Evolutionary conservation across 2,329 filamentous ascomycete species (phyloP).

Genomic region (Neonectria faginata): DNA sequence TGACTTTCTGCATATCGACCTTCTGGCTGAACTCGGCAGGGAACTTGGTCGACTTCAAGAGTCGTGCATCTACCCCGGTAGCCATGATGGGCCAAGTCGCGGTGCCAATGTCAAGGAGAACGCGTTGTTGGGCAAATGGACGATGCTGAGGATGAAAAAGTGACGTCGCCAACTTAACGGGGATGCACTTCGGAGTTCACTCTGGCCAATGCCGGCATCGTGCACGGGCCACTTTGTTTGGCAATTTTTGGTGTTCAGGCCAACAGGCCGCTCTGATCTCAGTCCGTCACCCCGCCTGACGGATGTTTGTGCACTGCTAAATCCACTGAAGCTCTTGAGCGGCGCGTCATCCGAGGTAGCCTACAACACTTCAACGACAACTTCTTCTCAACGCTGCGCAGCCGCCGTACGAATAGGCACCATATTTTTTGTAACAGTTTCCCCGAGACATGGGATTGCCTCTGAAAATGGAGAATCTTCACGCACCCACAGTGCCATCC

Average conservation of each 20-base stretch:
- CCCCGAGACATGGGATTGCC: slow-evolving; percentile 29
- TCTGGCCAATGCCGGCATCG: slow-evolving; percentile 13
- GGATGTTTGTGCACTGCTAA: background rate
- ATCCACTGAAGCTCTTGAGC: slow-evolving; percentile 18
- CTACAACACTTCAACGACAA: slow-evolving; percentile 16
- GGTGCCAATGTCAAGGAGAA: slow-evolving; percentile 33
- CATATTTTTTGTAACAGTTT: background rate
- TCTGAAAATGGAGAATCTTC: slow-evolving; percentile 64
- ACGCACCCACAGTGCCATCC: slow-evolving; percentile 73
- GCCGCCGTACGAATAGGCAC: background rate
- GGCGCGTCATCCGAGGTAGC: slow-evolving; percentile 37
- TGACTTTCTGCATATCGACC: slow-evolving; percentile 97
- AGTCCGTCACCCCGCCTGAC: background rate
- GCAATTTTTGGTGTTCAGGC: slow-evolving; percentile 2
- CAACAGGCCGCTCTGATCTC: background rate
- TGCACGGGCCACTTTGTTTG: slow-evolving; percentile 22
- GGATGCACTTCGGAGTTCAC: slow-evolving; percentile 10
- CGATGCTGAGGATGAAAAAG: slow-evolving; percentile 42
- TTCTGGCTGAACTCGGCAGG: slow-evolving; percentile 93
- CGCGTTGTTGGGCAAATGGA: slow-evolving; percentile 36
- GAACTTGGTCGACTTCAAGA: slow-evolving; percentile 92
- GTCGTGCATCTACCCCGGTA: slow-evolving; percentile 86
- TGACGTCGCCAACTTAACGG: slow-evolving; percentile 45
- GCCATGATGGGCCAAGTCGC: slow-evolving; percentile 69
- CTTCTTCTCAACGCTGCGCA: slow-evolving; percentile 1